Percentiles rank a stretch among this genome's conserved stretches.
Evolutionary conservation across 805 yeast genomes (phyloP).

Genomic region (Lipomyces chichibuensis): DNA sequence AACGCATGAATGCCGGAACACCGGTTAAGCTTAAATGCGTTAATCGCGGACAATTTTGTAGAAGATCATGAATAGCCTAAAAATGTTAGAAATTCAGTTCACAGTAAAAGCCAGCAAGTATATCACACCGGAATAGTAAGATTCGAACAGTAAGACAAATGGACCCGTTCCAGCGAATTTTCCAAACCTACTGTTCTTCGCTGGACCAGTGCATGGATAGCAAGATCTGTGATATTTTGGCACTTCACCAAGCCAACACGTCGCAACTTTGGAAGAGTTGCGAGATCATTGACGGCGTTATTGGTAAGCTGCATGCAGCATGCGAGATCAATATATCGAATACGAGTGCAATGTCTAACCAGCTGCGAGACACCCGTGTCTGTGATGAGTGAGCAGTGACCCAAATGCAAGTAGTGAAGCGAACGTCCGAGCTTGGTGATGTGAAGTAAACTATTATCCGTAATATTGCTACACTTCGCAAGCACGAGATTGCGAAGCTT

Average conservation of each 20-base stretch:
- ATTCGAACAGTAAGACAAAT: constrained; percentile 85
- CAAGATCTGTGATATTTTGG: constrained; percentile 80
- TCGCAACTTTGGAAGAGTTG: constrained; percentile 75
- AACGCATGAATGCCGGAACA: constrained; percentile 81
- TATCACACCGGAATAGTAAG: constrained; percentile 58
- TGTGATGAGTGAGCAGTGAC: constrained; percentile 89
- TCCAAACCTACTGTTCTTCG: constrained; percentile 62
- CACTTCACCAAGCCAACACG: constrained; percentile 95
- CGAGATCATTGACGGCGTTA: constrained; percentile 72
- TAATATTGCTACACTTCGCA: constrained; percentile 84
- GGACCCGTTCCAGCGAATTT: constrained; percentile 88
- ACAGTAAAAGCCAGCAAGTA: not conserved
- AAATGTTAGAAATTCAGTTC: not conserved
- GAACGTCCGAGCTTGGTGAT: constrained; percentile 74
- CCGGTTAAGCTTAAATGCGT: constrained; percentile 94
- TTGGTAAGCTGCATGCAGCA: constrained; percentile 91
- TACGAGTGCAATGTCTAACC: constrained; percentile 75
- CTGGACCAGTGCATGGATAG: constrained; percentile 65
- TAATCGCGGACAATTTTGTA: constrained; percentile 79
- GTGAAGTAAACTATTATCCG: constrained; percentile 76
- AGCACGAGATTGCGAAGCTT: constrained; percentile 82
- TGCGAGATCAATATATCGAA: constrained; percentile 92
- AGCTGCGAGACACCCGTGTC: constrained; percentile 81
- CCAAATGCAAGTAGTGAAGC: constrained; percentile 86
- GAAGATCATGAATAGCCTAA: constrained; percentile 68